Base-by-base conservation (phyloP, 306 rosid genomes). In the Lathyrus tuberosus region DNA sequence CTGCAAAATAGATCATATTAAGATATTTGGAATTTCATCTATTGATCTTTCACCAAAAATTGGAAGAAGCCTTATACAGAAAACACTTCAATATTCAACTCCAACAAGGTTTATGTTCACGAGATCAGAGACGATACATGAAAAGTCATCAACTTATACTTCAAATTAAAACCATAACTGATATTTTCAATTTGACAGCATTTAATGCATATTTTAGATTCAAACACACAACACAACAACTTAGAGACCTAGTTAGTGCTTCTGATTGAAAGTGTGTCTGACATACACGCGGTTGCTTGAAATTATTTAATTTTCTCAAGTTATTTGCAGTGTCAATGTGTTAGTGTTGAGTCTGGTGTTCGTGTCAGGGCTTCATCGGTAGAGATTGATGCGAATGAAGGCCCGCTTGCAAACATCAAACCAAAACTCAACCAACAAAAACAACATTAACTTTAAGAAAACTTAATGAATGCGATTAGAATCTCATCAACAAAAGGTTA, bases 1-100 rank as follows among this genome's bases (percentile, higher is more conserved):
- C 97, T 91, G 82, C 82, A 78, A 37, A 61, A 67, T 67, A 47
- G 16, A 28, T 48, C 59, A 38, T 26, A 18, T 62, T 47, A 16
- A 68, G 47, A 24, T 9, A 51, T 14, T 62, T 68, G 63, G 49
- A 41, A 31, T 26, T 65, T 51, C 5, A 40, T 20, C 35, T 6
- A 22, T 75, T 52, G 49, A 74, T 58, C 42, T 67, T 40, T 24
- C 24, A 65, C 66, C 35, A 52, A 30, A 75, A n/a, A 26, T 30
- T 12, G 41, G 10, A 28, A 73, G 49, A 11, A 41, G 13, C 60
- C 12, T 13, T 9, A 8, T 65, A 43, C 63, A 17, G 61, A 22
- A 9, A 57, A 47, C 53, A 12, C 54, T 72, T 70, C 28, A 14
- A 16, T 58, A 43, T 11, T 60, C 75, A 58, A 57, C 38, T 20